These are phyloP conservation scores for Mucor irregularis DNA, from an alignment of 371 early-diverging fungal species.

Conservation along the genomic window DNA sequence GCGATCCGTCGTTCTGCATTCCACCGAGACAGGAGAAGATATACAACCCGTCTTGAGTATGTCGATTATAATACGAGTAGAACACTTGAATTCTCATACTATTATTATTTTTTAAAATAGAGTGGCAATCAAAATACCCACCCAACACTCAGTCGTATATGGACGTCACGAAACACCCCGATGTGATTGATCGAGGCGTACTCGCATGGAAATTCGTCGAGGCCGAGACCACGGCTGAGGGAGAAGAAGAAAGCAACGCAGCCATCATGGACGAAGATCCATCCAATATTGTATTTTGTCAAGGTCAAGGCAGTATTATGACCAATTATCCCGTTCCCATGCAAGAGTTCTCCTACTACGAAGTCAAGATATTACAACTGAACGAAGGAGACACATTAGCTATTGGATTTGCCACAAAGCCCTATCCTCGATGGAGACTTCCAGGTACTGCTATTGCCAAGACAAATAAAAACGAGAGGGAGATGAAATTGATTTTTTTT, in stretches of 20 bases:
- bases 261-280: constrained; percentile 69
- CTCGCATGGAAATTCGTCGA: constrained; percentile 41
- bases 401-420: constrained; percentile 64
- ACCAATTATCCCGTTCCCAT: constrained; percentile 73
- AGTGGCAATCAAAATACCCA: constrained; percentile 39
- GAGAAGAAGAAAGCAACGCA: constrained; percentile 54
- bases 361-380: constrained; percentile 63
- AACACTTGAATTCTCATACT: not conserved
- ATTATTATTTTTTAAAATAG: constrained; percentile 13
- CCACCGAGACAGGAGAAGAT: not conserved
- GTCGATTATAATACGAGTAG: not conserved
- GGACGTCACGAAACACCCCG: constrained; percentile 25
- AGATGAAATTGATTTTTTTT: not conserved
- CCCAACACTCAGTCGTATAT: constrained; percentile 29
- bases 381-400: constrained; percentile 39
- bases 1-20: not conserved
- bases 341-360: constrained; percentile 70
- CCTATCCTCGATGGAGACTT: constrained; percentile 61
- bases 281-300: constrained; percentile 67
- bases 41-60: constrained; percentile 3
- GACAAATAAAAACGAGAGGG: not conserved
- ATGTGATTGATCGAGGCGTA: constrained; percentile 35
- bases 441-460: constrained; percentile 58
- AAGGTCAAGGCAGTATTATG: constrained; percentile 71
- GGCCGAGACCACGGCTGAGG: constrained; percentile 21